A percentile compares a stretch with the other conserved stretches of the same genome.
phyloP scores from a whole-genome alignment of 306 rosid genomes.

The Castanea mollissima region DNA sequence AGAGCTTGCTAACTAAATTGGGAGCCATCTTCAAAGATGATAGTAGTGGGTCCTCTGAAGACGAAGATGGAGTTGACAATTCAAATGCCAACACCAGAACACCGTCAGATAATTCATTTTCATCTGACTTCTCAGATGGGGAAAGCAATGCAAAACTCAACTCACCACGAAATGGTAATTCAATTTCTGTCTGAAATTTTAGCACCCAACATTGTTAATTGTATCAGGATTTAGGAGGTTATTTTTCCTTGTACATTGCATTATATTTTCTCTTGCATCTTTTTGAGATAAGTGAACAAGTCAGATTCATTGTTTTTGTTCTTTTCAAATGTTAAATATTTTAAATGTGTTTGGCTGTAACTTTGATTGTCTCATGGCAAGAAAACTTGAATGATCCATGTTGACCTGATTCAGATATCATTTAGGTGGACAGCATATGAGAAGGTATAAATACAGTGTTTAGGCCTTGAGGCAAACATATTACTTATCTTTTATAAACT shows the following conservation, averaged over 20 bases:
- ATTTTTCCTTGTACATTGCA: neutral
- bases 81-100: slow-evolving; percentile 60
- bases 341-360: neutral
- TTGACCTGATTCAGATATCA: neutral
- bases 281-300: neutral
- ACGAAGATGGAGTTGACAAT: slow-evolving; percentile 27
- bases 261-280: neutral
- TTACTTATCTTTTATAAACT: neutral
- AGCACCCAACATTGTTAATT: neutral
- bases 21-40: slow-evolving; percentile 66
- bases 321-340: neutral
- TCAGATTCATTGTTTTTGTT: neutral
- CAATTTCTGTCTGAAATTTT: slow-evolving; percentile 8
- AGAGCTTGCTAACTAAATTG: slow-evolving; percentile 37
- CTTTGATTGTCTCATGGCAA: neutral
- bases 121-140: slow-evolving; percentile 64
- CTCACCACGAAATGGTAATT: slow-evolving; percentile 36
- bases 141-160: slow-evolving; percentile 53
- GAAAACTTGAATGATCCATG: neutral
- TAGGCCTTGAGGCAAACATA: neutral
- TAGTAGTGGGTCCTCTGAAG: slow-evolving; percentile 56
- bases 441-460: neutral
- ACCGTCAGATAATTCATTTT: slow-evolving; percentile 54
- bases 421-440: neutral
- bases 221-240: neutral